Evolutionary conservation across 352 stramenopile genomes (phyloP).

Genomic region (Phytopythium oedochilum): DNA sequence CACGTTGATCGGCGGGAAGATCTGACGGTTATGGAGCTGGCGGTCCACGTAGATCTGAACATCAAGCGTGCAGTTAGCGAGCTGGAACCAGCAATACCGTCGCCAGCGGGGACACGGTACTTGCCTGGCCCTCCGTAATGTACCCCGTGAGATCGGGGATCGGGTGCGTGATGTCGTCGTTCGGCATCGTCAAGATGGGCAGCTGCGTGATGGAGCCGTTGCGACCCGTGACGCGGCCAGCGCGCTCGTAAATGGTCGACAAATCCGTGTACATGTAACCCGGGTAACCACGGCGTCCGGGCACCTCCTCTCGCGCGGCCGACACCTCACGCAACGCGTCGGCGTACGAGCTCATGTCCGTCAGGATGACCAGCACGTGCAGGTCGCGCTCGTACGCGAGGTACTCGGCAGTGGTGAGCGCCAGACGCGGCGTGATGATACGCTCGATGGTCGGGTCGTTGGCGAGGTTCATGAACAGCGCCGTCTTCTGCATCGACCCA

Average conservation of each 20-base stretch:
- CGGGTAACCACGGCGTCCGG: constrained; percentile 97
- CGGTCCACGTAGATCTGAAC: constrained; percentile 96
- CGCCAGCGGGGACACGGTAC: neutral
- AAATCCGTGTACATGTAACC: constrained; percentile 99
- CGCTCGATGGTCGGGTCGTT: constrained; percentile 99
- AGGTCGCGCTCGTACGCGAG: constrained; percentile 99
- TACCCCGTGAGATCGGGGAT: constrained; percentile 99
- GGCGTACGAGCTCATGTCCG: constrained; percentile 99
- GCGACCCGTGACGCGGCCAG: constrained; percentile 94
- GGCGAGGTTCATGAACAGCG: constrained; percentile 98
- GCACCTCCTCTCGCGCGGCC: constrained; percentile 93
- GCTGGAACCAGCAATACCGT: neutral
- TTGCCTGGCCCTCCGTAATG: constrained; percentile 98
- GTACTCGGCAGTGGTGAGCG: constrained; percentile 98
- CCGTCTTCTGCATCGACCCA: constrained; percentile 98
- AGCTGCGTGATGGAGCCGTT: constrained; percentile 99
- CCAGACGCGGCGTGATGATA: constrained; percentile 99
- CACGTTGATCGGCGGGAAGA: constrained; percentile 99
- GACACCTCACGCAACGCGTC: constrained; percentile 97
- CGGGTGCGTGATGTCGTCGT: constrained; percentile 99
- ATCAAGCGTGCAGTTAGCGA: neutral
- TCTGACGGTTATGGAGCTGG: constrained; percentile 97
- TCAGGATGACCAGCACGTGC: constrained; percentile 99
- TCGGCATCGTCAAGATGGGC: constrained; percentile 99
- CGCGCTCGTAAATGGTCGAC: constrained; percentile 98